Evolutionary conservation across 495 filamentous ascomycete genomes (phyloP).

Genomic region (Darksidea phi): DNA sequence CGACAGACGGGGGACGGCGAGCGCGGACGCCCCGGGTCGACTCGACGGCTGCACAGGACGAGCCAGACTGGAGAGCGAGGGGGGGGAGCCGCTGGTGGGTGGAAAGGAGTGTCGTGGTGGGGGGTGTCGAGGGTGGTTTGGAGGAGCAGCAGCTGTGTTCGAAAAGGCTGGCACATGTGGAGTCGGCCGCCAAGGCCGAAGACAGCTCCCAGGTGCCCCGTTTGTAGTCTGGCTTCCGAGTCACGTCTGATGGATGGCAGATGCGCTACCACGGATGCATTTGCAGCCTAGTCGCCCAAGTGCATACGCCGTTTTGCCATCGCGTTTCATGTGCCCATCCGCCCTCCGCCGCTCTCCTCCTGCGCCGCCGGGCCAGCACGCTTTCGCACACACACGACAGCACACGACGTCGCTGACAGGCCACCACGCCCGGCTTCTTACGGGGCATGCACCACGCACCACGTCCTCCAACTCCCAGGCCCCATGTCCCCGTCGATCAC

Average conservation of each 20-base stretch:
- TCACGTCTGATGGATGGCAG: too few species aligned
- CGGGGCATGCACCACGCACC: too few species aligned
- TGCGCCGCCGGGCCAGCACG: too few species aligned
- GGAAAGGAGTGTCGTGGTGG: constrained; percentile 33
- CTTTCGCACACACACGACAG: neutral
- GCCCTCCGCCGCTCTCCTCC: too few species aligned
- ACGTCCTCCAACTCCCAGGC: neutral
- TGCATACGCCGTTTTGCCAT: too few species aligned
- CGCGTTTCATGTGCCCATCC: too few species aligned
- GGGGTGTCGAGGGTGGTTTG: constrained; percentile 17
- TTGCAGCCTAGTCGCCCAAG: too few species aligned
- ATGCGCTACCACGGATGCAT: too few species aligned
- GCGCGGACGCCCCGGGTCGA: constrained; percentile 28
- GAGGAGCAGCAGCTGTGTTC: constrained; percentile 6
- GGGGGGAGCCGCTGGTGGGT: constrained; percentile 28
- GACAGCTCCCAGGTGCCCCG: too few species aligned
- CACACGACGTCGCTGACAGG: neutral
- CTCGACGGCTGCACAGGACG: constrained; percentile 36
- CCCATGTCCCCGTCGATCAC: constrained; percentile 17
- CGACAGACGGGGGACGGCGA: constrained; percentile 33
- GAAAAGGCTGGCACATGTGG: neutral
- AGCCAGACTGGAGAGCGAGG: constrained; percentile 48
- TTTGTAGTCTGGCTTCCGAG: too few species aligned
- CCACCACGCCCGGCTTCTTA: too few species aligned
- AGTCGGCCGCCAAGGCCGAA: too few species aligned